phyloP scores from a whole-genome alignment of 2,329 filamentous ascomycete genomes.

The Pseudogymnoascus sp. region DNA sequence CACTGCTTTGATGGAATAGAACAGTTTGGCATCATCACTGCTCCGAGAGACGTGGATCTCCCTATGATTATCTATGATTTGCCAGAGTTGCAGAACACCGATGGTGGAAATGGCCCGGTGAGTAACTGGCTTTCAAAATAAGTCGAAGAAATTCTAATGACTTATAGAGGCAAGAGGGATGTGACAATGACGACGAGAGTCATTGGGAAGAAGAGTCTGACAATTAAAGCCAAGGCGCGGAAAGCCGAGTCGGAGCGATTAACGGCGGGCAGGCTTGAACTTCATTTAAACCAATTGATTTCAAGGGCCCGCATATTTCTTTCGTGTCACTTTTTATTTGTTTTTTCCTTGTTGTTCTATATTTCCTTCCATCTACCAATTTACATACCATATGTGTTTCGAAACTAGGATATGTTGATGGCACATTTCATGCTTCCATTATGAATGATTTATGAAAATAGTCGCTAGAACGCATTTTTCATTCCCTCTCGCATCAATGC shows the following conservation, averaged over 20 bases:
- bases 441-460: background rate
- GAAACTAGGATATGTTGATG: background rate
- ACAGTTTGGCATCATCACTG: constrained; percentile 45
- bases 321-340: background rate
- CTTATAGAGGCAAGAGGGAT: background rate
- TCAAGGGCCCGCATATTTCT: background rate
- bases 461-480: background rate
- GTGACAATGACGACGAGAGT: background rate
- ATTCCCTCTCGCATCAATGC: background rate
- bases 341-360: background rate
- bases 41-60: constrained; percentile 33
- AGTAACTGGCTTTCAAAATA: background rate
- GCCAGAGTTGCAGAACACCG: constrained; percentile 35
- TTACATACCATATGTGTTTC: background rate
- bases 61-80: constrained; percentile 37
- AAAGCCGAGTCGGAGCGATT: background rate
- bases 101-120: constrained; percentile 15
- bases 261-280: background rate
- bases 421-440: background rate
- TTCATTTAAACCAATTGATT: background rate
- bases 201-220: background rate
- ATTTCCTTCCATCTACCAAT: background rate
- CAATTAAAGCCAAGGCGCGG: background rate
- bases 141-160: background rate
- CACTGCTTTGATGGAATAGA: constrained; percentile 21